Evolutionary conservation across 768 basidiomycete genomes (phyloP).

Genomic region (Lentinula lateritia): DNA sequence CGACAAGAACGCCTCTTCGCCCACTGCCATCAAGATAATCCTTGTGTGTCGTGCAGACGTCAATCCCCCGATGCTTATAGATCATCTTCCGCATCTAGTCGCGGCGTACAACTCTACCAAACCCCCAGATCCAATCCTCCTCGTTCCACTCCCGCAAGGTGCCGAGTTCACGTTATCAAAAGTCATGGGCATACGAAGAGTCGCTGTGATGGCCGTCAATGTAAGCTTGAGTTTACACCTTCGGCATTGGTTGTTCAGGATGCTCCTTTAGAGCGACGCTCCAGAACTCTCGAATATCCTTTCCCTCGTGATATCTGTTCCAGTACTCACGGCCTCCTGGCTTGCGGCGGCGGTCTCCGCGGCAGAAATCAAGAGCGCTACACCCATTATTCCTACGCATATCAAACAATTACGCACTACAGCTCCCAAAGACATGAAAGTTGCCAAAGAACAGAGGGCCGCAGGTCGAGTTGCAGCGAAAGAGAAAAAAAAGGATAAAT

Average conservation of each 20-base stretch:
- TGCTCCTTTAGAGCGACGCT: conserved; percentile 30
- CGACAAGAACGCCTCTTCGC: conserved; percentile 4
- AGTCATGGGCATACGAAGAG: conserved; percentile 59
- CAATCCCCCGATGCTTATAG: conserved; percentile 64
- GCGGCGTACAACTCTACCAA: conserved; percentile 65
- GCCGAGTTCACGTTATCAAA: conserved; percentile 59
- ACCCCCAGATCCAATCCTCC: conserved; percentile 34
- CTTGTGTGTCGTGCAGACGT: conserved; percentile 74
- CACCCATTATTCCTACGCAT: conserved; percentile 59
- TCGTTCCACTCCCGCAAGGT: conserved; percentile 62
- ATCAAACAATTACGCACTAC: conserved; percentile 78
- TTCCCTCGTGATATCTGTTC: conserved; percentile 43
- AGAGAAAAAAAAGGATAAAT: conserved; percentile 18
- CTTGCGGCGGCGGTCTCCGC: conserved; percentile 24
- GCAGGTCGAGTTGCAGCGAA: conserved; percentile 47
- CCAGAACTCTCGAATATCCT: conserved; percentile 30
- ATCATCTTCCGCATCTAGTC: conserved; percentile 72
- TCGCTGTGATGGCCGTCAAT: conserved; percentile 60
- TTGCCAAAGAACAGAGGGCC: conserved; percentile 52
- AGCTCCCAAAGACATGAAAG: conserved; percentile 74
- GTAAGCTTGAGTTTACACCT: conserved; percentile 34
- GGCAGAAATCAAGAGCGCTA: conserved; percentile 11
- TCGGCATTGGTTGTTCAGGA: conserved; percentile 4
- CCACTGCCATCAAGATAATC: conserved; percentile 35
- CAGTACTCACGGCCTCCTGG: conserved; percentile 64